Base-by-base conservation (phyloP, 2,329 filamentous ascomycete species). In the Tolypocladium endophyticum region DNA sequence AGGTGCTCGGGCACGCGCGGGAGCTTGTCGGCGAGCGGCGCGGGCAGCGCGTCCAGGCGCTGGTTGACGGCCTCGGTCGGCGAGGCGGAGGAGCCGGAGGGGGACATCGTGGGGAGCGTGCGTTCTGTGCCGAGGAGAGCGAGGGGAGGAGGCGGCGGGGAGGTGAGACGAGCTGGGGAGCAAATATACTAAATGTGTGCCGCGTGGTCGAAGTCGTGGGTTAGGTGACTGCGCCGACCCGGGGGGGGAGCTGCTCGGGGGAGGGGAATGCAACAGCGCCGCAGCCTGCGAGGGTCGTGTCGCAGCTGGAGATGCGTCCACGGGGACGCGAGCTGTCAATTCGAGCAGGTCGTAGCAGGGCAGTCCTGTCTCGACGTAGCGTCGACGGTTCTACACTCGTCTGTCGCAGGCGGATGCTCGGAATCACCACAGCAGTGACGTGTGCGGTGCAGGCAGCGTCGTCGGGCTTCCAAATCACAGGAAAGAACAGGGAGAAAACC, bases 1-100 rank as follows among this genome's bases (percentile, higher is more conserved):
- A 36, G 33, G 61, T 71, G 71, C 65, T 79, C 75, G 59, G 78
- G 68, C 54, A 79, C 70, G 67, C 74, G 76, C 33, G 79, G 77
- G 61, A 79, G 68, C 68, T 79, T 77, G 23, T 74, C 72, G 65
- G 74, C 74, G 63, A 78, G 69, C 58, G 73, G 68, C 33, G 67
- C 63, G 45, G 65, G 60, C 41, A 63, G 58, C n/a, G 53, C 56
- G 23, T 63, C 63, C 55, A 63, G 57, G 7, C 60, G 55, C 55
- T 64, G 60, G 64, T 67, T 60, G 65, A 61, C 64, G 20, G 64
- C 65, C 63, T 66, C 65, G 64, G 63, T 60, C 11, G 67, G 54
- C 50, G 62, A 54, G 53, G 56, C 33, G 23, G 61, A n/a, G 61
- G 59, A 55, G 61, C 35, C 36, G 56, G 55, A 50, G 57, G 59